Evolutionary conservation across 805 yeast species (phyloP).

Genomic region (Scheffersomyces amazonensis): DNA sequence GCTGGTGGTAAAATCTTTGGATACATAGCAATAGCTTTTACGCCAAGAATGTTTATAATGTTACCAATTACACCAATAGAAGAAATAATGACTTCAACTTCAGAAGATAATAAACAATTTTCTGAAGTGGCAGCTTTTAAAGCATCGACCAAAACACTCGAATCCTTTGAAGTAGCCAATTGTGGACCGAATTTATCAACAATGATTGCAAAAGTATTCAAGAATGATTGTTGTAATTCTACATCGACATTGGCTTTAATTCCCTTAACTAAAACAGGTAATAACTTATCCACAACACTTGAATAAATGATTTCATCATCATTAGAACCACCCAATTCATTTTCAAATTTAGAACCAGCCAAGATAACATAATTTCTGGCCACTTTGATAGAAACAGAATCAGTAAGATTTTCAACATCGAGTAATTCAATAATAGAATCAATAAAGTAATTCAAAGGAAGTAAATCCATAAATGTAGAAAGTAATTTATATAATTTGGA

Average conservation of each 20-base stretch:
- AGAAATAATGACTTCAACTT: slow-evolving; percentile 67
- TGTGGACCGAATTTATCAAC: slow-evolving; percentile 58
- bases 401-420: slow-evolving; percentile 23
- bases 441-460: slow-evolving; percentile 75
- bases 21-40: slow-evolving; percentile 79
- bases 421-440: slow-evolving; percentile 50
- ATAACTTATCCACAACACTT: slow-evolving; percentile 49
- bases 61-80: slow-evolving; percentile 71
- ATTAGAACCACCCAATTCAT: slow-evolving; percentile 51
- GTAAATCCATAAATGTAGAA: slow-evolving; percentile 59
- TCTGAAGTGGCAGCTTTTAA: slow-evolving; percentile 49
- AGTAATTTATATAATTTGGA: slow-evolving; percentile 53
- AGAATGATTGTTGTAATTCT: slow-evolving; percentile 63
- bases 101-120: slow-evolving; percentile 51
- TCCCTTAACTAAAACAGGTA: slow-evolving; percentile 48
- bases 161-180: slow-evolving; percentile 36
- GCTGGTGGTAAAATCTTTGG: slow-evolving; percentile 81
- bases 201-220: slow-evolving; percentile 64
- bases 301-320: slow-evolving; percentile 44
- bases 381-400: slow-evolving; percentile 45
- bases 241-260: slow-evolving; percentile 31
- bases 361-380: slow-evolving; percentile 62
- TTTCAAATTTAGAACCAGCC: slow-evolving; percentile 64
- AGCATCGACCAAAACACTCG: slow-evolving; percentile 45
- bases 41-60: slow-evolving; percentile 73